These are phyloP conservation scores for Gaertneriomyces sp. DNA, from an alignment of 192 early-diverging fungal genomes.

Conservation along the genomic window DNA sequence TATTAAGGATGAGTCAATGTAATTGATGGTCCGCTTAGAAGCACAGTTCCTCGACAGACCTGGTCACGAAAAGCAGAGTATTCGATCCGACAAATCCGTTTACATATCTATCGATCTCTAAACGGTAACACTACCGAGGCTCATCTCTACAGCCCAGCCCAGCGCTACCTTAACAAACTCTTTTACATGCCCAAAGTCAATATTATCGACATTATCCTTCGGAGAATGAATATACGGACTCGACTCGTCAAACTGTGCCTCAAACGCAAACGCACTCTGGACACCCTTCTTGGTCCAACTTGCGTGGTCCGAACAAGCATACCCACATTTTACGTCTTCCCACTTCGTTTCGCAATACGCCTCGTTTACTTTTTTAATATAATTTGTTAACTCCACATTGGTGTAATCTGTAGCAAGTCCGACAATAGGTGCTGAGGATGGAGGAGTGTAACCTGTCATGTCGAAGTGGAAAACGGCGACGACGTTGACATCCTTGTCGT, in stretches of 20 bases:
- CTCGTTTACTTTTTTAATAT: constrained; percentile 50
- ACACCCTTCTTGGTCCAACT: constrained; percentile 78
- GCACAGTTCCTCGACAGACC: no score
- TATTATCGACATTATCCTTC: constrained; percentile 65
- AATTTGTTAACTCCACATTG: constrained; percentile 42
- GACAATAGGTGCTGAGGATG: constrained; percentile 39
- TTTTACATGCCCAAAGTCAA: constrained; percentile 78
- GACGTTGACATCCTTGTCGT: neutral
- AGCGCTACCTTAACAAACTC: constrained; percentile 53
- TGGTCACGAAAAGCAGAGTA: no score
- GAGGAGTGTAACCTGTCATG: constrained; percentile 80
- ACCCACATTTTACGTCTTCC: constrained; percentile 72
- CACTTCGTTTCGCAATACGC: constrained; percentile 63
- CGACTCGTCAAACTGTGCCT: constrained; percentile 27
- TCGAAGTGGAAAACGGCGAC: constrained; percentile 55
- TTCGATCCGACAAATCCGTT: no score
- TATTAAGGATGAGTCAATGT: no score
- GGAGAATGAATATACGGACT: constrained; percentile 71
- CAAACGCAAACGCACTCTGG: constrained; percentile 67
- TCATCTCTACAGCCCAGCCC: constrained; percentile 25
- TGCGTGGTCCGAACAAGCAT: constrained; percentile 80
- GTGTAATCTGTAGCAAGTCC: constrained; percentile 76
- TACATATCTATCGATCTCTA: no score
- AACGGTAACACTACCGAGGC: neutral
- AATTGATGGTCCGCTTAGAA: no score